Base-by-base conservation (phyloP, 2,329 filamentous ascomycete species). In the Diplodia scrobiculata region DNA sequence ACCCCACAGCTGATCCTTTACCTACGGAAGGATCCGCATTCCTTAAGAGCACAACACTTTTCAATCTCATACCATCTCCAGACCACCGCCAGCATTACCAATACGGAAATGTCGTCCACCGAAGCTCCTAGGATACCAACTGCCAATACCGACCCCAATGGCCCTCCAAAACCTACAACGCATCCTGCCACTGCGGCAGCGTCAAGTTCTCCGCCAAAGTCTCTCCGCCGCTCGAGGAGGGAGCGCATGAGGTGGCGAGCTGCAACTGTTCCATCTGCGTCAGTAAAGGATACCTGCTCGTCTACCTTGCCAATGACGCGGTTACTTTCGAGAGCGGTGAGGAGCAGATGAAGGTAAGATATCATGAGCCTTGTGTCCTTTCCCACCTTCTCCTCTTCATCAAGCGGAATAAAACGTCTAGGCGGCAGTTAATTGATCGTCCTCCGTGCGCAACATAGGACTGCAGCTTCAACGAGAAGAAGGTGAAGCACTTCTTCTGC, bases 251-350 rank as follows among this genome's bases (percentile, higher is more conserved):
- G 65, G 78, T 84, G 6, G 53, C 79, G 21, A 69, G 78, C 25
- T 86, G 84, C 77, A 84, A 81, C 70, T 86, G 84, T 73, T 85
- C 83, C 41, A 81, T 82, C 66, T 86, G 84, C 71, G 72, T 75
- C 0, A 78, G 81, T n/a, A 78, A 81, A 41, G 84, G 84, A 0
- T 84, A 84, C 67, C 75, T 85, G 27, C 76, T 85, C 32, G 76
- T 84, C 63, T 74, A 73, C 63, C 65, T 71, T 13, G 66, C 67
- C 0, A 66, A 72, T 14, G 65, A 68, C 1, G 34, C 68, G 5
- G 45, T 76, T 21, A 41, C 45, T 2, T 74, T 73, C 55, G 68
- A 73, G 21, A 58, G 21, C 9, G 67, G 54, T 17, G 48, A 66
- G 51, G 27, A 34, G 14, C 21, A 3, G 10, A 29, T 58, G 19